These are phyloP conservation scores for Colletotrichum sp. DNA, from an alignment of 2,329 filamentous ascomycete species.

Conservation along the genomic window DNA sequence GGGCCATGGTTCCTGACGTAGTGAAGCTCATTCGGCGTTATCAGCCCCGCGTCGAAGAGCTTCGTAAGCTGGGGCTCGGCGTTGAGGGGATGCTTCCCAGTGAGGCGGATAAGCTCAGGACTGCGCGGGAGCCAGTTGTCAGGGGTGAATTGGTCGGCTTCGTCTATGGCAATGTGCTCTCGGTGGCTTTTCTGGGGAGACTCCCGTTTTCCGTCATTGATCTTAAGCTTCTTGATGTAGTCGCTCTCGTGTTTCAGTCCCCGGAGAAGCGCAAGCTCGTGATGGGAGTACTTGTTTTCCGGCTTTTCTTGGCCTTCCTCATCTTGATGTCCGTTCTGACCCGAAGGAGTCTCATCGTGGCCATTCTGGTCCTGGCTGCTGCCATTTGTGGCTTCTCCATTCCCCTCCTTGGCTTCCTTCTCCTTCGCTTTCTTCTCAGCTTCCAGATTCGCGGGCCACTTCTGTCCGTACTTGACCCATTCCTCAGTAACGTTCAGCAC, in stretches of 20 bases:
- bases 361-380: background rate
- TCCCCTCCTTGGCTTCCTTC: background rate
- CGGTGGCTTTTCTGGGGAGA: constrained; percentile 25
- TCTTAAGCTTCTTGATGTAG: constrained; percentile 41
- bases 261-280: constrained; percentile 47
- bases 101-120: constrained; percentile 51
- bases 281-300: constrained; percentile 33
- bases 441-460: constrained; percentile 52
- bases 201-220: constrained; percentile 38
- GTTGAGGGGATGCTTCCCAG: constrained; percentile 59
- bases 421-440: constrained; percentile 26
- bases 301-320: constrained; percentile 23
- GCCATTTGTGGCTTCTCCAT: constrained; percentile 18
- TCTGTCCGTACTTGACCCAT: constrained; percentile 51
- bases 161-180: constrained; percentile 29
- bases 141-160: constrained; percentile 54
- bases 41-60: constrained; percentile 51
- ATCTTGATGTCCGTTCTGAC: background rate
- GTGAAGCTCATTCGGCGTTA: constrained; percentile 55
- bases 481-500: constrained; percentile 53
- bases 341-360: background rate
- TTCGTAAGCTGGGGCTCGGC: constrained; percentile 46
- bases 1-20: constrained; percentile 60
- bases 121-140: constrained; percentile 60
- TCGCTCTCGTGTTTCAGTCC: constrained; percentile 48